phyloP scores from a whole-genome alignment of 129 eudicot species.

The Tanacetum coccineum region DNA sequence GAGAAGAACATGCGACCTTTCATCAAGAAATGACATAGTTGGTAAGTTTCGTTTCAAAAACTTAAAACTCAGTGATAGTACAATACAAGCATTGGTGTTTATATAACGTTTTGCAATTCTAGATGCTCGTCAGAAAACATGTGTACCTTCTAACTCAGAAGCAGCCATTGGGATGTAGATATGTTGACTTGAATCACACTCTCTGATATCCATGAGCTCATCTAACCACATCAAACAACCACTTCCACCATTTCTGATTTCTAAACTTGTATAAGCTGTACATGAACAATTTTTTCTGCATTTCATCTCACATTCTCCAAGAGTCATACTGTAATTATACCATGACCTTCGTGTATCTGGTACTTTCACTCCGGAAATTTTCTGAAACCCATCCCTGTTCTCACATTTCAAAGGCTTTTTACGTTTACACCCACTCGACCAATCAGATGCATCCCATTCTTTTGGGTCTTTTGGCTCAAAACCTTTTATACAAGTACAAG shows the following conservation, averaged over 20 bases:
- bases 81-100: neutral
- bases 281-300: constrained; percentile 52
- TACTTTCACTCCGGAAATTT: constrained; percentile 27
- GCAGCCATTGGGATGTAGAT: constrained; percentile 39
- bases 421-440: constrained; percentile 50
- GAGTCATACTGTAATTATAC: constrained; percentile 26
- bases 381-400: constrained; percentile 31
- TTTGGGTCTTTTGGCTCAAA: constrained; percentile 13
- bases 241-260: constrained; percentile 35
- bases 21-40: no score
- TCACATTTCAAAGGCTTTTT: constrained; percentile 28
- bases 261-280: constrained; percentile 40
- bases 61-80: neutral
- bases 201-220: constrained; percentile 42
- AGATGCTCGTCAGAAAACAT: neutral
- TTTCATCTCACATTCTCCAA: constrained; percentile 34
- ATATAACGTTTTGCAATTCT: neutral
- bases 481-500: constrained; percentile 23
- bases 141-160: constrained; percentile 24
- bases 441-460: constrained; percentile 43
- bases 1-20: neutral
- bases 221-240: constrained; percentile 58
- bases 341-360: constrained; percentile 35
- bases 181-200: constrained; percentile 24
- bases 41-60: neutral